phyloP scores from a whole-genome alignment of 345 rosid species.

The Rhizophora mangle region DNA sequence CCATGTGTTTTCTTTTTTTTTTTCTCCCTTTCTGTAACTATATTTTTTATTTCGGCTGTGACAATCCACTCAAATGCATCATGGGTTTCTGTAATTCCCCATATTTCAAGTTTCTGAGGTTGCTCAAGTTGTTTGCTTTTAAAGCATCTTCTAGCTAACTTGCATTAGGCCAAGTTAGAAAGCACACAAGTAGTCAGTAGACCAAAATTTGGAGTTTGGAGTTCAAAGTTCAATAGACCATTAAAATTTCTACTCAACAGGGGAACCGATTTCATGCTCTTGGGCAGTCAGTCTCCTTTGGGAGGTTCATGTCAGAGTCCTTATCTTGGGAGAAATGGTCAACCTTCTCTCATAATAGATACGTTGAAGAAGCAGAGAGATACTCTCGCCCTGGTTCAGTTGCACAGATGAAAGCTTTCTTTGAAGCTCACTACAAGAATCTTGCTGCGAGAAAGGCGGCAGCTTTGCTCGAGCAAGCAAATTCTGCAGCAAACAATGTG shows the following conservation, averaged over 20 bases:
- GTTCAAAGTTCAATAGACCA: not conserved
- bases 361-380: slow-evolving; percentile 49
- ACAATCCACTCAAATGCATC: not conserved
- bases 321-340: slow-evolving; percentile 51
- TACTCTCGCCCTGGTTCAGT: slow-evolving; percentile 46
- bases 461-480: slow-evolving; percentile 36
- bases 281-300: slow-evolving; percentile 41
- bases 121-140: too few relatives aligned
- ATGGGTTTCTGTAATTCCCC: slow-evolving; percentile 5
- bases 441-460: slow-evolving; percentile 45
- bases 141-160: too few relatives aligned
- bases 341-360: slow-evolving; percentile 33
- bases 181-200: too few relatives aligned
- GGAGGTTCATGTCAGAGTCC: slow-evolving; percentile 43
- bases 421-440: slow-evolving; percentile 43
- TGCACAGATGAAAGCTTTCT: slow-evolving; percentile 51
- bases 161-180: too few relatives aligned
- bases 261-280: slow-evolving; percentile 31
- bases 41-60: not conserved
- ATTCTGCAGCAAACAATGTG: slow-evolving; percentile 12
- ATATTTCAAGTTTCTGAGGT: not conserved
- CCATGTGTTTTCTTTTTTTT: not conserved
- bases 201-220: not conserved
- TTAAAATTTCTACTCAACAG: slow-evolving; percentile 11
- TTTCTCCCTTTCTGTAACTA: too few relatives aligned